Percentiles rank a stretch among this genome's conserved stretches.
Evolutionary conservation across 352 stramenopile species (phyloP).

Genomic region (Phytophthora fragariaefolia): DNA sequence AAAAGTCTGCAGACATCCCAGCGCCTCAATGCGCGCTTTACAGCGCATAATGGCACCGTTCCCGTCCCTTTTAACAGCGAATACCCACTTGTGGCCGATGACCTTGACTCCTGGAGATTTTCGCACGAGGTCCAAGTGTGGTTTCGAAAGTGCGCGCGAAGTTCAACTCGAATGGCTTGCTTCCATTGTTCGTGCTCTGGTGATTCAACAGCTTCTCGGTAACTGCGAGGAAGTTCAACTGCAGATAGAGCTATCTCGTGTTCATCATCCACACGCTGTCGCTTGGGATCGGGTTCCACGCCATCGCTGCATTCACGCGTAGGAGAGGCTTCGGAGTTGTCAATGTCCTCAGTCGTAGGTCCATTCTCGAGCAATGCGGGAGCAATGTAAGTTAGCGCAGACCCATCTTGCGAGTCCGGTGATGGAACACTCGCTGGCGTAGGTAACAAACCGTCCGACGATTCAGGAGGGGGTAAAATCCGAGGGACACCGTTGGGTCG

Average conservation of each 20-base stretch:
- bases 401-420: neutral
- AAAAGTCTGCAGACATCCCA: conserved; percentile 31
- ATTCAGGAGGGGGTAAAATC: neutral
- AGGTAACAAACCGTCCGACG: neutral
- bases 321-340: neutral
- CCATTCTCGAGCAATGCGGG: neutral
- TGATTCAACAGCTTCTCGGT: conserved; percentile 17
- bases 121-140: conserved; percentile 23
- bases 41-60: conserved; percentile 22
- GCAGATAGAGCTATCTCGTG: conserved; percentile 9
- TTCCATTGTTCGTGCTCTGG: conserved; percentile 18
- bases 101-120: conserved; percentile 1
- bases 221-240: conserved; percentile 15
- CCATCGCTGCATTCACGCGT: too few species aligned
- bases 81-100: conserved; percentile 23
- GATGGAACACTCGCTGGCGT: neutral
- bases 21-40: conserved; percentile 37
- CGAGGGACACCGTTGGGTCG: neutral
- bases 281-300: conserved; percentile 5
- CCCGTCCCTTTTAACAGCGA: conserved; percentile 25
- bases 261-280: neutral
- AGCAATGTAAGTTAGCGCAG: neutral
- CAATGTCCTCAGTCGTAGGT: neutral
- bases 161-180: conserved; percentile 4
- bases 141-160: conserved; percentile 10